Percentiles rank a stretch among this genome's conserved stretches.
phyloP scores from a whole-genome alignment of 192 early-diverging fungal species.

The Lobulomyces angularis region DNA sequence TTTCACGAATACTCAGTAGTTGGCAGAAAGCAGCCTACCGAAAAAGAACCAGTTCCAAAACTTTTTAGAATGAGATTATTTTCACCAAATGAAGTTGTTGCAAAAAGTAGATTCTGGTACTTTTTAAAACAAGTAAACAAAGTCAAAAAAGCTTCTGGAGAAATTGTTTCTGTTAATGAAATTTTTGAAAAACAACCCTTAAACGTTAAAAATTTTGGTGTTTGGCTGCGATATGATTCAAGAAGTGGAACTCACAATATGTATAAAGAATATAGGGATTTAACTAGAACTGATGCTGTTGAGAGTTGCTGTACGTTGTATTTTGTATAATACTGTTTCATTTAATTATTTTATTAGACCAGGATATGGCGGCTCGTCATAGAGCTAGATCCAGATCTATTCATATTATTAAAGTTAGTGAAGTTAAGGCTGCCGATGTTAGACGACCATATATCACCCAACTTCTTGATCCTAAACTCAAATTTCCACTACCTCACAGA shows the following conservation, averaged over 20 bases:
- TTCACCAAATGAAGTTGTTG: slow-evolving; percentile 94
- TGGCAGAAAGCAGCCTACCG: too few species aligned
- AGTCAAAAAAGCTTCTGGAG: slow-evolving; percentile 97
- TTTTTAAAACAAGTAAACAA: slow-evolving; percentile 97
- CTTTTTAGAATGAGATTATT: slow-evolving; percentile 98
- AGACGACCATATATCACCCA: slow-evolving; percentile 97
- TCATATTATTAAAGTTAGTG: slow-evolving; percentile 97
- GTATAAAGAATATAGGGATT: slow-evolving; percentile 99
- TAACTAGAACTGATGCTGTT: slow-evolving; percentile 58
- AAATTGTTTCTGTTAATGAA: slow-evolving; percentile 96
- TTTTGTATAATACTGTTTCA: slow-evolving; percentile 6
- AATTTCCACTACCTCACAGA: slow-evolving; percentile 98
- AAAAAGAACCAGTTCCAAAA: slow-evolving; percentile 82
- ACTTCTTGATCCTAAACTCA: slow-evolving; percentile 75
- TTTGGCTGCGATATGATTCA: slow-evolving; percentile 99
- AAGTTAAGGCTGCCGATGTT: slow-evolving; percentile 77
- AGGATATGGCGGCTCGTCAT: slow-evolving; percentile 98
- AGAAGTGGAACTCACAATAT: slow-evolving; percentile 99
- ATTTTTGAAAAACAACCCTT: slow-evolving; percentile 89
- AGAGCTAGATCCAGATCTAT: slow-evolving; percentile 94
- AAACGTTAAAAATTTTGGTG: slow-evolving; percentile 94
- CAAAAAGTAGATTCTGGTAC: slow-evolving; percentile 99
- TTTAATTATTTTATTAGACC: slow-evolving; percentile 38
- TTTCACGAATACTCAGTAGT: too few species aligned
- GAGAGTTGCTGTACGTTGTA: slow-evolving; percentile 36